Conservation (phyloP, 306 rosid genomes). For the Sicyos baderoa region DNA sequence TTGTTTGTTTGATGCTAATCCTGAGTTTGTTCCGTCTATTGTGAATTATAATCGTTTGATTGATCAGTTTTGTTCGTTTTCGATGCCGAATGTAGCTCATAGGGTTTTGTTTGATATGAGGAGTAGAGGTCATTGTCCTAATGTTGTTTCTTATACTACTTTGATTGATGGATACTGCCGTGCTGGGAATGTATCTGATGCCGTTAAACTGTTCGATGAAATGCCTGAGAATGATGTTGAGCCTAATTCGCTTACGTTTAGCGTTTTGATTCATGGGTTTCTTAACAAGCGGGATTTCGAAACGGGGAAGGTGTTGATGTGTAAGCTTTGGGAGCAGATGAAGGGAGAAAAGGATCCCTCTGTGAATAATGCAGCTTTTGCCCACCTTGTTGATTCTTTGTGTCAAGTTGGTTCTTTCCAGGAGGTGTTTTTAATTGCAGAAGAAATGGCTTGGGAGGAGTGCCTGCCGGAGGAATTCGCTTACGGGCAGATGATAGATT, state of each 20-base stretch:
- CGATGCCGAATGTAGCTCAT: slow-evolving; percentile 48
- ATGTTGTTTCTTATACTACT: slow-evolving; percentile 64
- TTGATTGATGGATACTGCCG: slow-evolving; percentile 56
- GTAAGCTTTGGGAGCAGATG: slow-evolving; percentile 57
- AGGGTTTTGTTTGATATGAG: slow-evolving; percentile 53
- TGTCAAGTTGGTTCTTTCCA: slow-evolving; percentile 55
- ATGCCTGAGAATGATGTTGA: slow-evolving; percentile 47
- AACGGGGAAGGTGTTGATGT: slow-evolving; percentile 41
- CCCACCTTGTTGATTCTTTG: slow-evolving; percentile 55
- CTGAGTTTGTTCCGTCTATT: slow-evolving; percentile 60
- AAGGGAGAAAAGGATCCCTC: slow-evolving; percentile 31
- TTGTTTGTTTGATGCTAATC: slow-evolving; percentile 34
- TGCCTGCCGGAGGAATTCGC: slow-evolving; percentile 45
- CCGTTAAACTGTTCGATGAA: slow-evolving; percentile 69
- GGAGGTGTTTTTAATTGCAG: slow-evolving; percentile 55
- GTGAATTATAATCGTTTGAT: slow-evolving; percentile 67
- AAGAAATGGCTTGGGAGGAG: slow-evolving; percentile 51
- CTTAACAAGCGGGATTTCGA: slow-evolving; percentile 43
- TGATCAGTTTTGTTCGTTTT: slow-evolving; percentile 58
- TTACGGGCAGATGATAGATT: slow-evolving; percentile 65
- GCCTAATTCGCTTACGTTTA: slow-evolving; percentile 49
- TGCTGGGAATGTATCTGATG: slow-evolving; percentile 33
- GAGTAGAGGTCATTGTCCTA: slow-evolving; percentile 61
- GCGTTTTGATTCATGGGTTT: slow-evolving; percentile 51
- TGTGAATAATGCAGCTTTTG: slow-evolving; percentile 50